These are phyloP conservation scores for Coniferiporia sulphurascens DNA, from an alignment of 1,284 basidiomycete species.

Conservation along the genomic window DNA sequence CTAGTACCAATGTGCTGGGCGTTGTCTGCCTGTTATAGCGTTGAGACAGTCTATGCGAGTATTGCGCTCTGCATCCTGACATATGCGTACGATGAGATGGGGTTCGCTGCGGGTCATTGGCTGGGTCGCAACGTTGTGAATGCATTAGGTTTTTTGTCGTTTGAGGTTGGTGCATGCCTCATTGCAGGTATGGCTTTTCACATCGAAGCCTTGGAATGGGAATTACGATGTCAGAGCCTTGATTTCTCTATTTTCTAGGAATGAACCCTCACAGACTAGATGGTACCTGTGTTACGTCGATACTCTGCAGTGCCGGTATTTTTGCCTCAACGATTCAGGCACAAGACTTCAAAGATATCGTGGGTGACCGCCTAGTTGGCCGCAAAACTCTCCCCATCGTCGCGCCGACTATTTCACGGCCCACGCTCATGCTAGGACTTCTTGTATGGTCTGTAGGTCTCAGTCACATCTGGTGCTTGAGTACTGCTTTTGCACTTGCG, in stretches of 20 bases:
- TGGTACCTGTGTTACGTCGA: conserved; percentile 21
- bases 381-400: conserved; percentile 37
- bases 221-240: conserved; percentile 18
- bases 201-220: background rate
- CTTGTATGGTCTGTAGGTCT: conserved; percentile 12
- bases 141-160: conserved; percentile 33
- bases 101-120: conserved; percentile 28
- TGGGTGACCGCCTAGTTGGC: conserved; percentile 34
- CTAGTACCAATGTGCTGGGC: conserved; percentile 28
- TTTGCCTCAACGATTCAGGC: conserved; percentile 35
- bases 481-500: background rate
- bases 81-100: conserved; percentile 27
- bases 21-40: conserved; percentile 25
- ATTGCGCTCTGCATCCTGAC: conserved; percentile 21
- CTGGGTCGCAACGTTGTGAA: conserved; percentile 33
- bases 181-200: conserved; percentile 28
- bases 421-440: conserved; percentile 11
- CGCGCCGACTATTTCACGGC: conserved; percentile 22
- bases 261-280: conserved; percentile 24
- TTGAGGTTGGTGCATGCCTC: conserved; percentile 33
- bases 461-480: conserved; percentile 11
- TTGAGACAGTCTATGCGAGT: conserved; percentile 23
- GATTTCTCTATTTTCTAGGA: conserved; percentile 29
- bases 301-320: conserved; percentile 27
- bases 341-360: conserved; percentile 39